Evolutionary conservation across 2,329 filamentous ascomycete species (phyloP), one percentile per base, ranked within the genome.

Genomic region (Neurospora crassa): DNA sequence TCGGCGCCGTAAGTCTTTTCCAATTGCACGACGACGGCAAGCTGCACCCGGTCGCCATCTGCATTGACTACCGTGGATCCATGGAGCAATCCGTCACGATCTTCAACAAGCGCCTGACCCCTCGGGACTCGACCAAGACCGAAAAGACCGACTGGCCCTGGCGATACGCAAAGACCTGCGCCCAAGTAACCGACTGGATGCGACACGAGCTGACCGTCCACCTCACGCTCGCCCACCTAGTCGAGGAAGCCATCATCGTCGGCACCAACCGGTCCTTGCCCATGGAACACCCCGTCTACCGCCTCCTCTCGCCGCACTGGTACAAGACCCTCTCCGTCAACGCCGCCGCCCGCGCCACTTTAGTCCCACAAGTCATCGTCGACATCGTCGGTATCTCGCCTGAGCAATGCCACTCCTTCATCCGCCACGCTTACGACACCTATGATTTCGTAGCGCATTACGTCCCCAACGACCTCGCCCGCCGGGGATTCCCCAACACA

Each of bases 121-220:
- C 83, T 0, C 72, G 74, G 0, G 79, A 81, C 59, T 71, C 77
- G 0, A 75, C 73, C 2, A 72, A 71, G 40, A 74, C 76, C 24
- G 81, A 85, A 72, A 80, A 79, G 69, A 75, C 77, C 1, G 84
- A 86, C 76, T 86, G 83, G 83, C 79, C 84, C 0, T 86, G 85
- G 84, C 78, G 85, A 67, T 86, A 85, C 74, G 84, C 85, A 24
- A 87, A 86, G 76, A 84, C 81, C 0, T 85, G 82, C 67, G 81
- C 81, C 1, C 84, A 85, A 71, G 79, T 81, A 1, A 79, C 82
- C 1, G 84, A 86, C 76, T 87, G 84, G 84, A 76, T 81, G 69
- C 79, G 81, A 5, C 84, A 87, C 72, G 84, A 86, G 75, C 72
- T 85, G 18, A 78, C 77, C 4, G 80, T 85, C 2, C 85, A 87